Conservation (phyloP, 805 yeast species). For the Danielia reshetovae region DNA sequence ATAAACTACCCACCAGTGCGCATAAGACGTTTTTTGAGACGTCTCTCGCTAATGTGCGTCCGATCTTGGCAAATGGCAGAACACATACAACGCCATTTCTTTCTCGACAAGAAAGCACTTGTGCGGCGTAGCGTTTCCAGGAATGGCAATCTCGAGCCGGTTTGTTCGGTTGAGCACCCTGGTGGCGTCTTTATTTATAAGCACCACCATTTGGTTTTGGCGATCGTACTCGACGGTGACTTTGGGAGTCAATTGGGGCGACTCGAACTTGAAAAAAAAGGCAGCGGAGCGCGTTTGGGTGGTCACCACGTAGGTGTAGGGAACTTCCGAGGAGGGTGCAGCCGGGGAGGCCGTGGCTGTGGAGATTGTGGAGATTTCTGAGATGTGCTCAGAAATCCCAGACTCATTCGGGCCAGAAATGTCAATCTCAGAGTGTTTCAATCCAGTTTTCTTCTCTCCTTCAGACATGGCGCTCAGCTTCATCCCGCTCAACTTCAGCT, state of each 20-base stretch:
- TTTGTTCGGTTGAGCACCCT: conserved; percentile 7
- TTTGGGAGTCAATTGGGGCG: conserved; percentile 13
- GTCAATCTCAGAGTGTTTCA: too few relatives aligned
- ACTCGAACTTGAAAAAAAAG: conserved; percentile 14
- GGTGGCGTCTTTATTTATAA: conserved; percentile 12
- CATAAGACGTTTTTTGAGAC: too few relatives aligned
- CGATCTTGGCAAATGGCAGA: conserved; percentile 5
- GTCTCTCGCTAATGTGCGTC: too few relatives aligned
- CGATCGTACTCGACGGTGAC: conserved; percentile 9
- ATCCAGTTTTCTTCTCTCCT: too few relatives aligned
- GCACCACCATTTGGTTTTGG: conserved; percentile 5
- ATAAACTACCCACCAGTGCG: too few relatives aligned
- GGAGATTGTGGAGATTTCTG: too few relatives aligned
- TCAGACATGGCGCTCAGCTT: too few relatives aligned
- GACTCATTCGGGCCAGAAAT: too few relatives aligned
- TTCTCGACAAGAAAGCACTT: conserved; percentile 8
- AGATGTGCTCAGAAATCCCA: too few relatives aligned
- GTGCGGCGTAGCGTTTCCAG: conserved; percentile 6
- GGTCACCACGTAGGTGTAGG: conserved; percentile 8
- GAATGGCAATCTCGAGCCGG: conserved; percentile 9
- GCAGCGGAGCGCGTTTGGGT: conserved; percentile 3
- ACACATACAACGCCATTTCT: conserved; percentile 10
- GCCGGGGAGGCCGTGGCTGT: too few relatives aligned
- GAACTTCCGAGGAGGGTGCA: background rate
- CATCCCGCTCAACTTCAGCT: too few relatives aligned